Conservation (phyloP, 78 protist species). For the Isochrysis galbana region DNA sequence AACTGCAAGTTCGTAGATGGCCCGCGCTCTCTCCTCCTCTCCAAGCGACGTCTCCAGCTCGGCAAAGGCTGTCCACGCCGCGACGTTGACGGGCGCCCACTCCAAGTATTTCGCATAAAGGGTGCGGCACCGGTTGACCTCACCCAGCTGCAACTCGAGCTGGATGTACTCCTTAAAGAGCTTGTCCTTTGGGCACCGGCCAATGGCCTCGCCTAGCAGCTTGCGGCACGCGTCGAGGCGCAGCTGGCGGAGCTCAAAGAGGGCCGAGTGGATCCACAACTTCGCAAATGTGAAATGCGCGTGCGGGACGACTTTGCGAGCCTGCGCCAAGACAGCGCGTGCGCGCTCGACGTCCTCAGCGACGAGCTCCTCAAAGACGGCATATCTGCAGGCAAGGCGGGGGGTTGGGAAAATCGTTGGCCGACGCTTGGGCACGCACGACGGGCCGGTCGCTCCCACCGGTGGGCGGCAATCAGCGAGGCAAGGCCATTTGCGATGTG, state of each 20-base stretch:
- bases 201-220: conserved; percentile 73
- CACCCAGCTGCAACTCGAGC: conserved; percentile 83
- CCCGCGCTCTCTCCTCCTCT: conserved; percentile 80
- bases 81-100: conserved; percentile 66
- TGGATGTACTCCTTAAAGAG: conserved; percentile 75
- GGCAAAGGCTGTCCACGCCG: conserved; percentile 81
- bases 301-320: conserved; percentile 83
- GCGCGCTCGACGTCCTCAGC: conserved; percentile 79
- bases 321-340: conserved; percentile 61
- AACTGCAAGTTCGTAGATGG: conserved; percentile 86
- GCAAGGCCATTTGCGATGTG: too few relatives aligned
- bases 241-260: conserved; percentile 66
- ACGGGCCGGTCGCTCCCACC: too few relatives aligned
- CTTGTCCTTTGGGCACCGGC: conserved; percentile 71
- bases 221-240: not conserved
- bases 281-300: conserved; percentile 90
- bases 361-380: conserved; percentile 38
- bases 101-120: conserved; percentile 66
- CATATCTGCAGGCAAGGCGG: too few relatives aligned
- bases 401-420: too few relatives aligned
- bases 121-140: conserved; percentile 50
- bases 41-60: conserved; percentile 81
- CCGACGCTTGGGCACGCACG: too few relatives aligned
- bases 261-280: conserved; percentile 88
- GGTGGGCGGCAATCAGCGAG: too few relatives aligned